These are phyloP conservation scores for Pterula multifida DNA, from an alignment of 1,284 basidiomycete genomes.

Conservation along the genomic window DNA sequence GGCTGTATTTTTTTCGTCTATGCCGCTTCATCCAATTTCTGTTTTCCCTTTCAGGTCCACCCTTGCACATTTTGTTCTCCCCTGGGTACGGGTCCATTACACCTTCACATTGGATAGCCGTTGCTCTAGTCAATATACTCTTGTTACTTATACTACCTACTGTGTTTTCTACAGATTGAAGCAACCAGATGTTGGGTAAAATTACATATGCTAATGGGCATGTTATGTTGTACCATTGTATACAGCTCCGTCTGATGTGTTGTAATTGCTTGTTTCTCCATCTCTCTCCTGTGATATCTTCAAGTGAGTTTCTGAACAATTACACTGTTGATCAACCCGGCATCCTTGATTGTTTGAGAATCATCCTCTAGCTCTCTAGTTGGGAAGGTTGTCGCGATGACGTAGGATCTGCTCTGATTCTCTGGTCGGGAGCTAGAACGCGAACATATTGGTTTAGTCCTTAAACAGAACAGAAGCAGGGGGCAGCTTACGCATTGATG, in stretches of 20 bases:
- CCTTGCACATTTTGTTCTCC: background rate
- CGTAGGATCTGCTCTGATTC: conserved; percentile 21
- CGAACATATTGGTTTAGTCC: conserved; percentile 3
- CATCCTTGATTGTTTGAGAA: conserved; percentile 40
- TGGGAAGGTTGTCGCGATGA: conserved; percentile 50
- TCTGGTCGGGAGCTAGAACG: conserved; percentile 62
- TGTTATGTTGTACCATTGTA: too few species aligned
- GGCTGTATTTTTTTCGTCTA: too few species aligned
- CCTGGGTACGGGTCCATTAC: background rate
- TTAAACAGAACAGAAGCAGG: conserved; percentile 4
- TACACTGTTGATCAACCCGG: conserved; percentile 47
- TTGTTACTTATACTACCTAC: background rate
- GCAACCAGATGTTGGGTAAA: too few species aligned
- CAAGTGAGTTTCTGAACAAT: conserved; percentile 32
- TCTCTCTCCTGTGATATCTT: background rate
- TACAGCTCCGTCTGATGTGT: too few species aligned
- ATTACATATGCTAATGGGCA: too few species aligned
- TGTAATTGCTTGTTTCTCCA: too few species aligned
- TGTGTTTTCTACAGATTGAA: too few species aligned
- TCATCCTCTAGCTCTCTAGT: conserved; percentile 40
- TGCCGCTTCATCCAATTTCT: background rate
- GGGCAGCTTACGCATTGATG: conserved; percentile 73
- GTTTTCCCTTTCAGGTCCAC: background rate
- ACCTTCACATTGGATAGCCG: conserved; percentile 1
- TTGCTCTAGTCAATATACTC: background rate